A percentile compares a stretch with the other conserved stretches of the same genome.
phyloP scores from a whole-genome alignment of 352 stramenopile species.

The Pythium sukuiense region DNA sequence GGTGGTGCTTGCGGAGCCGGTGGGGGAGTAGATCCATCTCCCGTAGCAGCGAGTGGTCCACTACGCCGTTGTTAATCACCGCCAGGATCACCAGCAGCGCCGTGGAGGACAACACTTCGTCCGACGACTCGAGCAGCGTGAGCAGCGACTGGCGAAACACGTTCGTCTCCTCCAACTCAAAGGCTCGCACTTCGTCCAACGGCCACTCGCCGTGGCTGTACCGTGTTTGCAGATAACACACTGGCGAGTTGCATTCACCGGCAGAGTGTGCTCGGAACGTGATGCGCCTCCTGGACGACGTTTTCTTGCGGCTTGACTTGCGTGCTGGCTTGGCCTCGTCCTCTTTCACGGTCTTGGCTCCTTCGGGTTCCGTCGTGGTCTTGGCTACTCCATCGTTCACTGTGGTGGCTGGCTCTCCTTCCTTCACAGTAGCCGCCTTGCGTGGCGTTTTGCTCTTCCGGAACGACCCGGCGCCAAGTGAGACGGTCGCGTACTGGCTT shows the following conservation, averaged over 20 bases:
- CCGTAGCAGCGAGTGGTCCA: constrained; percentile 63
- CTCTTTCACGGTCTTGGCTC: neutral
- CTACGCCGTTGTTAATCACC: constrained; percentile 59
- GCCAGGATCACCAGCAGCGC: constrained; percentile 60
- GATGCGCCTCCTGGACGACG: constrained; percentile 18
- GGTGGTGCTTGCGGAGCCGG: constrained; percentile 37
- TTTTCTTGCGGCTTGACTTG: constrained; percentile 18
- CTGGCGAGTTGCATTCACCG: constrained; percentile 50
- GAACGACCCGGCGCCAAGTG: constrained; percentile 49
- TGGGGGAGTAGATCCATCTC: constrained; percentile 64
- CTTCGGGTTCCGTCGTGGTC: neutral
- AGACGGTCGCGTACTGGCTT: constrained; percentile 61
- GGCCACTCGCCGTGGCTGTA: constrained; percentile 82
- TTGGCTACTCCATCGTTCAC: neutral
- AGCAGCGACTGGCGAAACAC: constrained; percentile 66
- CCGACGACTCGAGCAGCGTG: constrained; percentile 56
- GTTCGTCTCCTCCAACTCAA: constrained; percentile 42
- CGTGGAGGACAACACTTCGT: constrained; percentile 64
- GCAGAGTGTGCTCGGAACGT: constrained; percentile 61
- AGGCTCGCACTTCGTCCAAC: constrained; percentile 61
- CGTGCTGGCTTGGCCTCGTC: constrained; percentile 25
- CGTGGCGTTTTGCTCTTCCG: constrained; percentile 19
- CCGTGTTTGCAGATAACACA: constrained; percentile 80
- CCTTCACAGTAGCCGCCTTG: constrained; percentile 2
- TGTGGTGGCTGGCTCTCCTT: neutral